A percentile compares a stretch with the other conserved stretches of the same genome.
These are phyloP conservation scores for Debaryomyces psychrophilus DNA, from an alignment of 1,139 yeast species.

Conservation along the genomic window DNA sequence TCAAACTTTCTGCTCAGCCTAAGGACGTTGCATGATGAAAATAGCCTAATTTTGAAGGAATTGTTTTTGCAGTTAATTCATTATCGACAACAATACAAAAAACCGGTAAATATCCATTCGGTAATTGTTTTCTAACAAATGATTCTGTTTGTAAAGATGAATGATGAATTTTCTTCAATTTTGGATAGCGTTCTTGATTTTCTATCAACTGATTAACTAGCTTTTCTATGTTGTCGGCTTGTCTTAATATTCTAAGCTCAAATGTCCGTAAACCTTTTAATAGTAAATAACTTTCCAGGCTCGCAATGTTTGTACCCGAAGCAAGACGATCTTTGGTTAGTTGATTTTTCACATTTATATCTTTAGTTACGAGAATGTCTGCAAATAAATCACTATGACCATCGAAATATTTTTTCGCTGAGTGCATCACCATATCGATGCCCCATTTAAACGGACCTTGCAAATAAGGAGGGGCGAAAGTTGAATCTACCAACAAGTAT, in stretches of 20 bases:
- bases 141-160: conserved; percentile 73
- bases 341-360: conserved; percentile 42
- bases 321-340: conserved; percentile 64
- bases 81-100: conserved; percentile 62
- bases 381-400: conserved; percentile 93
- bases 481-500: conserved; percentile 72
- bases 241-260: conserved; percentile 68
- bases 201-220: conserved; percentile 62
- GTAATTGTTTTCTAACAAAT: conserved; percentile 66
- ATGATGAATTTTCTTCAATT: conserved; percentile 59
- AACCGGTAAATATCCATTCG: conserved; percentile 72
- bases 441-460: conserved; percentile 72
- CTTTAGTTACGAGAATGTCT: conserved; percentile 72
- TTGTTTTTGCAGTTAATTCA: conserved; percentile 57
- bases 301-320: conserved; percentile 79
- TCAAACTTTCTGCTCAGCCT: conserved; percentile 90
- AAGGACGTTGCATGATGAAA: conserved; percentile 91
- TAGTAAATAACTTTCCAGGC: conserved; percentile 73
- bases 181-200: conserved; percentile 50
- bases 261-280: conserved; percentile 80
- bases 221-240: conserved; percentile 63
- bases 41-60: conserved; percentile 69
- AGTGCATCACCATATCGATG: conserved; percentile 83
- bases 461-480: conserved; percentile 92
- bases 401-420: conserved; percentile 89